phyloP scores from a whole-genome alignment of 768 basidiomycete genomes.

The Lactarius psammicola region DNA sequence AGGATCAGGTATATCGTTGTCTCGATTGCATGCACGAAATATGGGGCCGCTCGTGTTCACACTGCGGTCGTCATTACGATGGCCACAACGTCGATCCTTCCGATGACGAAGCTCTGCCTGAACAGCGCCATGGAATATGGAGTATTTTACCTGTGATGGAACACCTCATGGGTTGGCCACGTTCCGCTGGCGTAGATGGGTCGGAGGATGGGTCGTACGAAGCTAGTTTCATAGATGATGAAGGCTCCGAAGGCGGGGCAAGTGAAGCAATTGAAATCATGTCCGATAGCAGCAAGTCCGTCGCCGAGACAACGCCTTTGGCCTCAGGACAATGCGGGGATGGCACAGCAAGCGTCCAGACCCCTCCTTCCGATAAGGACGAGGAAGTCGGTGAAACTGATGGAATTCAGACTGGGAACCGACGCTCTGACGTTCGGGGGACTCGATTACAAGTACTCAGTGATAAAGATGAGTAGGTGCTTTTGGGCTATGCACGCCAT shows the following conservation, averaged over 20 bases:
- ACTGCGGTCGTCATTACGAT: constrained; percentile 58
- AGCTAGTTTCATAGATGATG: constrained; percentile 59
- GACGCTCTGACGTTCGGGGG: neutral
- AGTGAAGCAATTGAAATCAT: constrained; percentile 19
- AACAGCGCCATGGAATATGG: constrained; percentile 35
- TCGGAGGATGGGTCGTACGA: constrained; percentile 39
- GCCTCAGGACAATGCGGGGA: neutral
- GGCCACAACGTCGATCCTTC: constrained; percentile 43
- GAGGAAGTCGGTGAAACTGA: neutral
- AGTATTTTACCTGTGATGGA: constrained; percentile 22
- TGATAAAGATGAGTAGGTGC: constrained; percentile 13
- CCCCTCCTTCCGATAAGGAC: neutral
- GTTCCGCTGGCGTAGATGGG: constrained; percentile 17
- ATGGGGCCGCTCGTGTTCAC: constrained; percentile 61
- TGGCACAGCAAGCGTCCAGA: neutral
- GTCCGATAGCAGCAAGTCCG: constrained; percentile 10
- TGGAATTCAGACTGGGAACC: neutral
- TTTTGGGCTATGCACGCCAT: neutral
- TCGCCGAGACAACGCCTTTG: neutral
- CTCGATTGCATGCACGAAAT: constrained; percentile 78
- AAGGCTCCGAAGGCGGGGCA: constrained; percentile 25
- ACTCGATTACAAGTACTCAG: constrained; percentile 14
- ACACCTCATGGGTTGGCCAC: constrained; percentile 16
- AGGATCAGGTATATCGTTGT: constrained; percentile 80
- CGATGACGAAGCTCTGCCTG: constrained; percentile 25